Evolutionary conservation across 768 basidiomycete species (phyloP).

Genomic region (Trichaptum fuscoviolaceum): DNA sequence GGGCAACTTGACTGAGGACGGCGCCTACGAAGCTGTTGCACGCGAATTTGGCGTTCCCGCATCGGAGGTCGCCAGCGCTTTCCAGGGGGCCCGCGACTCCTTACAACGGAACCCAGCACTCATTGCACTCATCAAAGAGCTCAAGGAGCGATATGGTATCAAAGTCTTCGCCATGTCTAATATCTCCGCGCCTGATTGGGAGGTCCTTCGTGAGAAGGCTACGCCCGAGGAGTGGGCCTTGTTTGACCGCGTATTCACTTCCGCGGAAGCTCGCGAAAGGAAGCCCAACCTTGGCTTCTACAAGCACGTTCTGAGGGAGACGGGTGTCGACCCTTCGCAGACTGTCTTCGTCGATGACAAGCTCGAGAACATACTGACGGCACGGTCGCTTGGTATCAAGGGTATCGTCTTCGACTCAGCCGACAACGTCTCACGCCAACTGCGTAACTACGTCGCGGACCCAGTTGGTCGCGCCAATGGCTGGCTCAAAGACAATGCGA

Average conservation of each 20-base stretch:
- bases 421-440: constrained; percentile 35
- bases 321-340: constrained; percentile 38
- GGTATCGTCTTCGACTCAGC: constrained; percentile 47
- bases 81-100: constrained; percentile 44
- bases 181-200: constrained; percentile 49
- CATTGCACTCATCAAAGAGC: constrained; percentile 40
- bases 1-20: constrained; percentile 37
- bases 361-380: constrained; percentile 51
- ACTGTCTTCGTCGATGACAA: constrained; percentile 59
- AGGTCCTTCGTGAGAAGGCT: constrained; percentile 37
- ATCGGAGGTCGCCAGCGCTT: constrained; percentile 37
- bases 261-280: constrained; percentile 45
- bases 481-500: constrained; percentile 37
- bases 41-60: constrained; percentile 33
- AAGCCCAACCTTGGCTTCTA: constrained; percentile 54
- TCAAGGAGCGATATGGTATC: constrained; percentile 35
- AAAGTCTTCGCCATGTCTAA: constrained; percentile 55
- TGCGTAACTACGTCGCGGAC: constrained; percentile 44
- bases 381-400: constrained; percentile 49
- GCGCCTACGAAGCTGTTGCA: constrained; percentile 38
- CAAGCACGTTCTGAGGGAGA: constrained; percentile 39
- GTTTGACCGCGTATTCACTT: constrained; percentile 48
- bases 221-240: constrained; percentile 39
- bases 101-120: constrained; percentile 40
- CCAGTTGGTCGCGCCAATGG: constrained; percentile 37